Percentiles rank a stretch among this genome's conserved stretches.
Conservation (phyloP, 371 early-diverging fungal genomes). For the Amoeboaphelidium protococcarum region DNA sequence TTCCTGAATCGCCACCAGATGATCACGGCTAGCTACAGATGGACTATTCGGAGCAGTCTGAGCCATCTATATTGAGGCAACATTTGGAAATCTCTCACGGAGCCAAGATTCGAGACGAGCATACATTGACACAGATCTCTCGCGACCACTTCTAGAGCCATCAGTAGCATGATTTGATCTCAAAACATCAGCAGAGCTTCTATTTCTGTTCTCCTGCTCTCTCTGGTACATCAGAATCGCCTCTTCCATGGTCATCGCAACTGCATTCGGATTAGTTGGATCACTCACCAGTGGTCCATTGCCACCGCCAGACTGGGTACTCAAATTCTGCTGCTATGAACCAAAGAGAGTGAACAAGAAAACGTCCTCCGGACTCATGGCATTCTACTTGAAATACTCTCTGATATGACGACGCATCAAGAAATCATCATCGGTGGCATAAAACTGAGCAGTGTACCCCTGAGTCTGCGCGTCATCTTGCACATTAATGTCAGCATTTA, state of each 20-base stretch:
- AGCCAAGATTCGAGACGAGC: too few species aligned
- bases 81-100: too few species aligned
- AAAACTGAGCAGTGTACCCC: conserved; percentile 11
- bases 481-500: conserved; percentile 1
- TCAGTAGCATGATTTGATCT: too few species aligned
- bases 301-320: too few species aligned
- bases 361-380: conserved; percentile 35
- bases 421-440: conserved; percentile 54
- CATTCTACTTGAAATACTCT: conserved; percentile 35
- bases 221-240: not conserved
- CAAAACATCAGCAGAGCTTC: too few species aligned
- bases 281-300: not conserved
- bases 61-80: too few species aligned
- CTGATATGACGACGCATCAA: conserved; percentile 31
- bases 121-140: too few species aligned
- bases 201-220: too few species aligned
- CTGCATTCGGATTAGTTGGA: not conserved
- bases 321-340: not conserved
- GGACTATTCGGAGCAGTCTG: too few species aligned
- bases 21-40: too few species aligned
- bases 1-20: too few species aligned
- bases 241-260: not conserved
- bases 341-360: conserved; percentile 22
- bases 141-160: too few species aligned
- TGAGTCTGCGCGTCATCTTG: not conserved